Percentiles rank a stretch among this genome's conserved stretches.
Conservation (phyloP, 805 yeast genomes). For the Teunomyces kruisii region DNA sequence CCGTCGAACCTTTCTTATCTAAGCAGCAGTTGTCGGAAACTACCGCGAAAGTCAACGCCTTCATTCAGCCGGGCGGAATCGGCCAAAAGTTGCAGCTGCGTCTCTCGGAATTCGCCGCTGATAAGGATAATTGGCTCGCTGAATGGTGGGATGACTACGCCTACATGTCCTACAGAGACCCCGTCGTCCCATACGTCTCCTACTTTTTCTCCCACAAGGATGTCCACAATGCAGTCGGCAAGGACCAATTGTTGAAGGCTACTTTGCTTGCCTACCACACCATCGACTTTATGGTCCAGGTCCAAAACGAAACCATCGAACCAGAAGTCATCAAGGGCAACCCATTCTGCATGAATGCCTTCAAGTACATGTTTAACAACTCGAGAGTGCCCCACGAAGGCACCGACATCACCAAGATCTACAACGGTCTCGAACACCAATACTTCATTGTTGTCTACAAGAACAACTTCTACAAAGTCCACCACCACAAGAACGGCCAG, state of each 20-base stretch:
- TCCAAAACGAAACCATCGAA: conserved; percentile 71
- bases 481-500: conserved; percentile 51
- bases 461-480: conserved; percentile 78
- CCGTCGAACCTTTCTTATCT: conserved; percentile 68
- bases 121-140: conserved; percentile 83
- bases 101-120: conserved; percentile 55
- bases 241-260: conserved; percentile 69
- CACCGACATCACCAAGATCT: conserved; percentile 62
- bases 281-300: conserved; percentile 60
- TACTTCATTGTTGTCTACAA: conserved; percentile 72
- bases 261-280: conserved; percentile 70
- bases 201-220: conserved; percentile 87
- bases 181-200: conserved; percentile 91
- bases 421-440: conserved; percentile 52
- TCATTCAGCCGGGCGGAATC: conserved; percentile 57
- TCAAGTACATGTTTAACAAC: conserved; percentile 87
- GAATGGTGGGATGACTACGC: conserved; percentile 95
- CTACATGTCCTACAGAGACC: conserved; percentile 86
- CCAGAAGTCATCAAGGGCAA: conserved; percentile 75
- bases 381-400: conserved; percentile 71
- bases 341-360: conserved; percentile 95
- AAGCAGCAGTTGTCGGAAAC: conserved; percentile 49
- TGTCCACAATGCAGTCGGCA: conserved; percentile 54
- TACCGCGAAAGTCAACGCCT: conserved; percentile 63
- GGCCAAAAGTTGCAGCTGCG: conserved; percentile 71